Conservation (phyloP, 345 rosid species). For the Acer negundo region DNA sequence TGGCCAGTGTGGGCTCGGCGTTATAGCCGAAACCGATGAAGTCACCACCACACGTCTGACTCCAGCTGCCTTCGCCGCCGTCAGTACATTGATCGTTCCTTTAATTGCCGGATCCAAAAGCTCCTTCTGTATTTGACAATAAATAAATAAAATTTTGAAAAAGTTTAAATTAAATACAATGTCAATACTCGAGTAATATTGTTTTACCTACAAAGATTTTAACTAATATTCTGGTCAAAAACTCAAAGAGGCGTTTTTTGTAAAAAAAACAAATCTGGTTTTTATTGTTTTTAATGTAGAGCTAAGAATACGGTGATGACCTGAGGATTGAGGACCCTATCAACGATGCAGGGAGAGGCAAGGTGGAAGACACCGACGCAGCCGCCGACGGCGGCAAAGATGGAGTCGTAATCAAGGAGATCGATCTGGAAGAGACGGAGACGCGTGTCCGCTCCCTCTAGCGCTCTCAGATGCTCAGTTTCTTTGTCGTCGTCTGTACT, state of each 20-base stretch:
- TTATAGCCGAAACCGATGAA: slow-evolving; percentile 77
- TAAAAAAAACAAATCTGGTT: no score
- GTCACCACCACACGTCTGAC: slow-evolving; percentile 86
- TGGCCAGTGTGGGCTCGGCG: slow-evolving; percentile 90
- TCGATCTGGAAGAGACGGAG: slow-evolving; percentile 87
- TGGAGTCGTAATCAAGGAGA: slow-evolving; percentile 73
- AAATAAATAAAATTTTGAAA: not conserved
- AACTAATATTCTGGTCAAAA: not conserved
- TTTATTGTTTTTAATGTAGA: no score
- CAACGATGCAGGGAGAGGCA: slow-evolving; percentile 90
- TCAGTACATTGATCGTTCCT: slow-evolving; percentile 77
- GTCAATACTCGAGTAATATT: no score
- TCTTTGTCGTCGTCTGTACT: slow-evolving; percentile 69
- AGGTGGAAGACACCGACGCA: slow-evolving; percentile 89
- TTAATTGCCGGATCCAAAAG: slow-evolving; percentile 84
- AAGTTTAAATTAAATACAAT: not conserved
- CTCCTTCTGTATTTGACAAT: slow-evolving; percentile 45
- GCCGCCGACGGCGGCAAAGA: slow-evolving; percentile 60
- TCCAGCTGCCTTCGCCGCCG: slow-evolving; percentile 73
- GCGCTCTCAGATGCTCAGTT: slow-evolving; percentile 71
- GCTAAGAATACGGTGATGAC: slow-evolving; percentile 24
- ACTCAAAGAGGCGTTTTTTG: not conserved
- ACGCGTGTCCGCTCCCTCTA: slow-evolving; percentile 76
- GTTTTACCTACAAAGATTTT: no score
- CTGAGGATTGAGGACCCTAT: slow-evolving; percentile 74